Conservation (phyloP, 2,329 filamentous ascomycete genomes). For the Paecilomyces sp. region DNA sequence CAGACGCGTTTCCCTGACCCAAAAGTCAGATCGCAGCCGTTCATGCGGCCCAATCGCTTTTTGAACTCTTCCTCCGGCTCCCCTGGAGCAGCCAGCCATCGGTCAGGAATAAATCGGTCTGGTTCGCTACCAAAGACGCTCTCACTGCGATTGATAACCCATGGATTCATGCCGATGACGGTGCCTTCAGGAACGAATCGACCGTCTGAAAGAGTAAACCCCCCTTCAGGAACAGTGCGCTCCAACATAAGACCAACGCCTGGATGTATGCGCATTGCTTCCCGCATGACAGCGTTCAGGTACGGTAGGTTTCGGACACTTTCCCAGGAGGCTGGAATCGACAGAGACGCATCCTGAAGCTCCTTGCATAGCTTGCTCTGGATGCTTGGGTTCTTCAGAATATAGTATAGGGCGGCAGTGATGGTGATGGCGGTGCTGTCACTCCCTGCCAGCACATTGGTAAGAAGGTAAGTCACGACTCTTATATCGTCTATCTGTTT, state of each 20-base stretch:
- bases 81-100: conserved; percentile 16
- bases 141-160: conserved; percentile 15
- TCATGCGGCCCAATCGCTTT: conserved; percentile 12
- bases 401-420: conserved; percentile 22
- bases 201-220: conserved; percentile 11
- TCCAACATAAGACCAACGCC: conserved; percentile 7
- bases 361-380: conserved; percentile 18
- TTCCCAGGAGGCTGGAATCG: conserved; percentile 6
- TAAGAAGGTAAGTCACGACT: conserved; percentile 12
- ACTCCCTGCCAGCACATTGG: conserved; percentile 22
- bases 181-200: conserved; percentile 17
- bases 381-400: conserved; percentile 17
- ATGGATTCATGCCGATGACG: conserved; percentile 20
- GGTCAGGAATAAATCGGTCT: conserved; percentile 17
- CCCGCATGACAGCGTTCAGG: conserved; percentile 7
- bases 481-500: conserved; percentile 10
- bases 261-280: conserved; percentile 10
- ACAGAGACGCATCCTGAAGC: conserved; percentile 10
- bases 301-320: conserved; percentile 3
- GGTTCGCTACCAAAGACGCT: conserved; percentile 15
- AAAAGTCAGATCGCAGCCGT: conserved; percentile 13
- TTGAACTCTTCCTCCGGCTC: conserved; percentile 9
- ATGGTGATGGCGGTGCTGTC: conserved; percentile 29
- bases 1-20: conserved; percentile 13
- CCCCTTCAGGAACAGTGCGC: conserved; percentile 8